phyloP scores from a whole-genome alignment of 371 early-diverging fungal genomes.

The Apophysomyces ossiformis region DNA sequence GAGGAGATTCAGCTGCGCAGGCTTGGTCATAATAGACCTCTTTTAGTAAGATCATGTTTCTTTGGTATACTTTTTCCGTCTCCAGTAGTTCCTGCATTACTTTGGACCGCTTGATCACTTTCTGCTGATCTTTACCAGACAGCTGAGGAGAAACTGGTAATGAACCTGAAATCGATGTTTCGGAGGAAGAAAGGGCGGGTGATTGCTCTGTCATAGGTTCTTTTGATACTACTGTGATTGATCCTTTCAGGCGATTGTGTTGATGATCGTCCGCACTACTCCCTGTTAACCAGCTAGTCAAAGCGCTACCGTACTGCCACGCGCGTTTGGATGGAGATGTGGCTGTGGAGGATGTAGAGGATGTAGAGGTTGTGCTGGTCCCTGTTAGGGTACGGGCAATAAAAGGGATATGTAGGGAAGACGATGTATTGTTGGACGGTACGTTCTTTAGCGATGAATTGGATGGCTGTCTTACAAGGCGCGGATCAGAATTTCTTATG shows the following conservation, averaged over 20 bases:
- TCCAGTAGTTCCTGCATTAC: slow-evolving; percentile 69
- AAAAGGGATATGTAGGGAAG: slow-evolving; percentile 23
- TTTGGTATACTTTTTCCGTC: slow-evolving; percentile 68
- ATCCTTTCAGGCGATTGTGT: slow-evolving; percentile 24
- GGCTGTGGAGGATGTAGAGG: slow-evolving; percentile 23
- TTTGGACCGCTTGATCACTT: slow-evolving; percentile 42
- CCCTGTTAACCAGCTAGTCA: slow-evolving; percentile 29
- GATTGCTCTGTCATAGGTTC: slow-evolving; percentile 17
- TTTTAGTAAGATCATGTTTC: slow-evolving; percentile 69
- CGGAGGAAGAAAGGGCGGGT: slow-evolving; percentile 7
- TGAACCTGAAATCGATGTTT: slow-evolving; percentile 14
- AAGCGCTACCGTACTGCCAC: slow-evolving; percentile 26
- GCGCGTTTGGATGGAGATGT: slow-evolving; percentile 23
- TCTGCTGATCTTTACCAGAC: slow-evolving; percentile 20
- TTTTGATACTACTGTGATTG: slow-evolving; percentile 26
- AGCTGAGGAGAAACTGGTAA: slow-evolving; percentile 23
- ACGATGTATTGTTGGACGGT: slow-evolving; percentile 14
- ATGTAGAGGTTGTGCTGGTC: slow-evolving; percentile 30
- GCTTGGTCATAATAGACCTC: slow-evolving; percentile 66
- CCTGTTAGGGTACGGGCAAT: slow-evolving; percentile 23
- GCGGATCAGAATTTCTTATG: background rate
- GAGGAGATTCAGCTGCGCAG: slow-evolving; percentile 35
- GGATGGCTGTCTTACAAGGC: slow-evolving; percentile 4
- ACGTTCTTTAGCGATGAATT: slow-evolving; percentile 13
- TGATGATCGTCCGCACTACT: slow-evolving; percentile 13